These are phyloP conservation scores for Diddensiella santjacobensis DNA, from an alignment of 805 yeast species.

Conservation along the genomic window DNA sequence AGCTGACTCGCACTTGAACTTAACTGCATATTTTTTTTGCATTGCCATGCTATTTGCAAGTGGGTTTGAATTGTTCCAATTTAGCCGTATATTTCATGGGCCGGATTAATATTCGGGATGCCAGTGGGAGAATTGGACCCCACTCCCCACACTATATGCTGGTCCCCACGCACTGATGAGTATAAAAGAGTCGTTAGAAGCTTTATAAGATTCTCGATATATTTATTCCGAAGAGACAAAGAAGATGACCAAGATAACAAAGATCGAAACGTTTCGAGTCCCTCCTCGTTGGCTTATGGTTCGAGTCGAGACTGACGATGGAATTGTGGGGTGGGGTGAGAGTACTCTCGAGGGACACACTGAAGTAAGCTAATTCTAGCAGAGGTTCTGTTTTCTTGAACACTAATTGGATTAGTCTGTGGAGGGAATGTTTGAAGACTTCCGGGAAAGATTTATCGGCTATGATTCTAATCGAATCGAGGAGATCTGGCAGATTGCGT, in stretches of 20 bases:
- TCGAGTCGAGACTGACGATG: conserved; percentile 27
- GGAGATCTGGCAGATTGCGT: conserved; percentile 29
- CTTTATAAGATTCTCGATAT: too few relatives aligned
- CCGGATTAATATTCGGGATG: neutral
- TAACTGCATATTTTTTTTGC: neutral
- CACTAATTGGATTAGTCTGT: conserved; percentile 23
- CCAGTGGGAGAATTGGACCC: neutral
- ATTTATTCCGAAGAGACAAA: too few relatives aligned
- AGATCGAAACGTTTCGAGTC: conserved; percentile 31
- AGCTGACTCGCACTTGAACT: conserved; percentile 44
- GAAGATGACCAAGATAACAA: conserved; percentile 15
- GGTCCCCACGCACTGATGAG: neutral
- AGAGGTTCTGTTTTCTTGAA: too few relatives aligned
- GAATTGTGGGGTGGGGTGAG: conserved; percentile 33
- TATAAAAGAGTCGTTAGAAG: too few relatives aligned
- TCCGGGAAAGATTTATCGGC: conserved; percentile 31
- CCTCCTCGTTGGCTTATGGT: conserved; percentile 33
- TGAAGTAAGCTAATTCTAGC: conserved; percentile 27
- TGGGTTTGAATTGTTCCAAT: too few relatives aligned
- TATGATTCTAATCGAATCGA: conserved; percentile 31
- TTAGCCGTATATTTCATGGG: too few relatives aligned
- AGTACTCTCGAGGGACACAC: conserved; percentile 33
- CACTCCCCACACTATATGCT: too few relatives aligned
- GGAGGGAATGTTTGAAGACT: conserved; percentile 32
- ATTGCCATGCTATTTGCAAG: neutral